Evolutionary conservation across 768 basidiomycete genomes (phyloP), one percentile per base, ranked within the genome.

Genomic region (Amanita fuliginea): DNA sequence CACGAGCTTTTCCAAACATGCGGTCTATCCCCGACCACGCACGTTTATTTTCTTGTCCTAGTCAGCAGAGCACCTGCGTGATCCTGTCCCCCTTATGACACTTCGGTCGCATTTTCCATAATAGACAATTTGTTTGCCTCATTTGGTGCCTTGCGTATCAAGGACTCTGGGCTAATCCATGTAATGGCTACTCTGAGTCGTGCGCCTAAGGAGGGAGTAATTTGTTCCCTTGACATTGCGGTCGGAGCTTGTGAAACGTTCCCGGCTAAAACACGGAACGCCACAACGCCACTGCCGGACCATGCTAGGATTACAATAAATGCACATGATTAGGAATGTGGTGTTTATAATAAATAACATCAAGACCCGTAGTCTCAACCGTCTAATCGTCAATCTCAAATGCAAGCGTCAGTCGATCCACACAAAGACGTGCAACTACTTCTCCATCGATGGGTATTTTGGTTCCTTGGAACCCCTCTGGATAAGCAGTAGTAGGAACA

Each of bases 401-500:
- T 9, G 68, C 60, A 16, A 85, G 67, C 4, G 72, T 72, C 14
- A 88, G 63, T 41, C 82, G 70, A 51, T 82, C 74, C 7, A 73
- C 59, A 54, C 77, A 78, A 16, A 87, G 56, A 8, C 69, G 68
- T 3, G 82, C 84, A 4, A 92, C 85, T 0, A 70, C 69, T 34
- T 69, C 73, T 6, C 82, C 87, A 61, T 92, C 77, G 26, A 96
- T 73, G 2, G 91, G 92, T 52, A 96, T 96, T 10, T 71, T 74
- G 61, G 86, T 91, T 11, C 92, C 76, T 57, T 83, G 86, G 68
- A 96, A 96, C n/a, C 88, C 93, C 35, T 84, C 78, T 0, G 90
- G 89, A 56, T 94, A 91, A 16, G 71, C 67, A 0, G 81, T 75
- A 3, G 67, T 67, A 1, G 91, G 92, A 4, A 81, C 60, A 10